phyloP scores from a whole-genome alignment of 306 rosid genomes.

The Vicia villosa region DNA sequence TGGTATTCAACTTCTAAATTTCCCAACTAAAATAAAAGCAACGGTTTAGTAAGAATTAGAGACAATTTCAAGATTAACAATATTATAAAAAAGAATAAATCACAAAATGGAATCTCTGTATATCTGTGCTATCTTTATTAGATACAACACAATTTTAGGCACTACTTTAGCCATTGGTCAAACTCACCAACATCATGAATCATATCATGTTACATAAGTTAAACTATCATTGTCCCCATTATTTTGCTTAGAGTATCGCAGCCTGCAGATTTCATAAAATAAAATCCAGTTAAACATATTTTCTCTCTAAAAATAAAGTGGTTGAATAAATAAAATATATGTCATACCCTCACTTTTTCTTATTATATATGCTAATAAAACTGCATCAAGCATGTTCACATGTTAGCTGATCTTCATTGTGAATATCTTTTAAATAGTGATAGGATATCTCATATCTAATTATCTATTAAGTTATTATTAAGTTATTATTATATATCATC shows the following conservation, averaged over 20 bases:
- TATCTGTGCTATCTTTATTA: constrained; percentile 29
- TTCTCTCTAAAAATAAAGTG: not conserved
- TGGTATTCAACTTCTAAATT: too few relatives aligned
- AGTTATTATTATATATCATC: not conserved
- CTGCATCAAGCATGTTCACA: constrained; percentile 9
- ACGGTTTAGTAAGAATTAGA: not conserved
- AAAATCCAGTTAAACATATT: not conserved
- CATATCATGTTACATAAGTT: constrained; percentile 16
- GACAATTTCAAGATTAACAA: constrained; percentile 3
- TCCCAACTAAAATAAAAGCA: not conserved
- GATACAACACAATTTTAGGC: constrained; percentile 38
- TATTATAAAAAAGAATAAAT: not conserved
- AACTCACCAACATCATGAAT: constrained; percentile 30
- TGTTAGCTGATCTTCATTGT: constrained; percentile 8
- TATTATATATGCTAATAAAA: not conserved
- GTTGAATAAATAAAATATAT: constrained; percentile 24
- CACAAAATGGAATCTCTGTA: constrained; percentile 28
- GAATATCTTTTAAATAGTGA: not conserved
- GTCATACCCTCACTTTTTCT: not conserved
- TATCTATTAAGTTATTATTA: not conserved
- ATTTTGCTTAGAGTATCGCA: constrained; percentile 20
- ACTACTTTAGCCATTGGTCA: constrained; percentile 28
- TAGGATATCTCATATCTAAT: not conserved
- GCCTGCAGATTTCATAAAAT: constrained; percentile 28
- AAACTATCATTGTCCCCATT: constrained; percentile 28